Evolutionary conservation across 371 early-diverging fungal species (phyloP).

Genomic region (Mucor irregularis): DNA sequence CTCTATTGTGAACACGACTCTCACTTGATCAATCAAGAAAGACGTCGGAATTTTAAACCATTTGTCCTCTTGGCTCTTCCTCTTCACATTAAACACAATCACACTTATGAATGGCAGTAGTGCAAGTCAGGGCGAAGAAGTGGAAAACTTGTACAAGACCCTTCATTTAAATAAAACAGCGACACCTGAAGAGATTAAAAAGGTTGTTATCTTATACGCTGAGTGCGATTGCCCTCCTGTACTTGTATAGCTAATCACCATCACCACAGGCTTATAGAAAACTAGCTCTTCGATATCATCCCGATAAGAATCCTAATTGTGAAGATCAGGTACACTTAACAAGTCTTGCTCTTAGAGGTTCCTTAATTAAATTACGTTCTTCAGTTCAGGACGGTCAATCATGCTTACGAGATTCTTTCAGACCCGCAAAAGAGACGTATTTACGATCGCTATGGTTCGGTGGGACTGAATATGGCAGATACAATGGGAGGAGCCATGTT

Average conservation of each 20-base stretch:
- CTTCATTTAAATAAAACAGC: conserved; percentile 62
- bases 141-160: conserved; percentile 52
- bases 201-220: conserved; percentile 50
- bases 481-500: conserved; percentile 71
- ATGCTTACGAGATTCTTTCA: conserved; percentile 76
- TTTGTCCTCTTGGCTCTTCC: no score
- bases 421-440: conserved; percentile 77
- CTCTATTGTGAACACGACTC: no score
- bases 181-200: conserved; percentile 68
- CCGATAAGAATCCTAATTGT: conserved; percentile 68
- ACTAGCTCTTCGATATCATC: conserved; percentile 77
- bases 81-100: no score
- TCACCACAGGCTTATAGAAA: conserved; percentile 40
- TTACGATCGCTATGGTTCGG: conserved; percentile 88
- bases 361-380: neutral
- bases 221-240: neutral
- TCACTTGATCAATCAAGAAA: no score
- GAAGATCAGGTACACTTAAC: conserved; percentile 44
- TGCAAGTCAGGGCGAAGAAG: no score
- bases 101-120: no score
- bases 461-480: conserved; percentile 80
- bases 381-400: conserved; percentile 77
- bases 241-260: neutral
- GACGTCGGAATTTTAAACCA: no score
- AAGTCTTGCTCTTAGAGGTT: neutral